Conservation (phyloP, 495 filamentous ascomycete species). For the Xylaria castorea region DNA sequence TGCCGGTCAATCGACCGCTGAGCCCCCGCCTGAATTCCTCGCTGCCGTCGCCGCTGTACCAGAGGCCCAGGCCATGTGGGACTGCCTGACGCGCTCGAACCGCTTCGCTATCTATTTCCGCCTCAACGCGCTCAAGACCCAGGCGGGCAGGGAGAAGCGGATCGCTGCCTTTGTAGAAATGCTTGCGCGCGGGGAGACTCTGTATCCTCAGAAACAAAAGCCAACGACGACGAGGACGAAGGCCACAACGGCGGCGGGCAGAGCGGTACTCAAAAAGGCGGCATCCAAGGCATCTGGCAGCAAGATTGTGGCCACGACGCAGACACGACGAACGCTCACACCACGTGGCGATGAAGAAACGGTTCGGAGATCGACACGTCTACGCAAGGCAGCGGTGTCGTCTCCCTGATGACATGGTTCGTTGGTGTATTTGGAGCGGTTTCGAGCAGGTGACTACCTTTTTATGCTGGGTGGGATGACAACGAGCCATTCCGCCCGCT, state of each 20-base stretch:
- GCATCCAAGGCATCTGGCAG: not conserved
- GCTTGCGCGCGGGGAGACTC: constrained; percentile 31
- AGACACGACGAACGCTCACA: not conserved
- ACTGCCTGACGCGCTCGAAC: constrained; percentile 27
- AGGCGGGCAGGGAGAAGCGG: constrained; percentile 33
- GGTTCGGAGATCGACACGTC: constrained; percentile 20
- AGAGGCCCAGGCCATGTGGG: constrained; percentile 30
- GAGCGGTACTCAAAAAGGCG: not conserved
- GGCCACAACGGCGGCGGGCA: not conserved
- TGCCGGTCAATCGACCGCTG: constrained; percentile 41
- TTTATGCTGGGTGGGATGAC: constrained; percentile 2
- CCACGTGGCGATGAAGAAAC: not conserved
- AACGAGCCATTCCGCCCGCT: constrained; percentile 5
- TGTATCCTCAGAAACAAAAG: constrained; percentile 31
- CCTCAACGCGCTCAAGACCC: constrained; percentile 34
- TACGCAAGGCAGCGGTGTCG: not conserved
- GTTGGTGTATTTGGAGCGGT: not conserved
- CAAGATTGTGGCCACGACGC: not conserved
- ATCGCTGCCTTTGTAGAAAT: constrained; percentile 38
- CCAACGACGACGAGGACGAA: not conserved
- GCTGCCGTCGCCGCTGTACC: constrained; percentile 31
- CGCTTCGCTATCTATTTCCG: constrained; percentile 38
- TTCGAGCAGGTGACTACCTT: not conserved
- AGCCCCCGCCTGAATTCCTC: constrained; percentile 33
- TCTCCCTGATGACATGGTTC: not conserved